A percentile compares a stretch with the other conserved stretches of the same genome.
Evolutionary conservation across 345 rosid species (phyloP).

Genomic region (Dipteronia sinensis): DNA sequence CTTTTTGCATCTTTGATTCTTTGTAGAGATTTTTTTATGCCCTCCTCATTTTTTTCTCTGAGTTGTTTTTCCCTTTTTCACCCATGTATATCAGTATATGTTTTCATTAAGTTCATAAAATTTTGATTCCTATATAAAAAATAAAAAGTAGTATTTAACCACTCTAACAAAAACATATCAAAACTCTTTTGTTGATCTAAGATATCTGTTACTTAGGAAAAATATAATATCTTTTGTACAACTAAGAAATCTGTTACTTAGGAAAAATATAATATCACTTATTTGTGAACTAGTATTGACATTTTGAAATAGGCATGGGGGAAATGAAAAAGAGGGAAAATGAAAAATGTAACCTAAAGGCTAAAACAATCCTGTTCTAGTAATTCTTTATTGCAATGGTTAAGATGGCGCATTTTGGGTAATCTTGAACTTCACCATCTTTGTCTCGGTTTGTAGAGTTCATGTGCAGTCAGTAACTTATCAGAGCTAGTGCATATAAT

Average conservation of each 20-base stretch:
- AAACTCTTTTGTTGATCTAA: neutral
- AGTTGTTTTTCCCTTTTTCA: too few relatives aligned
- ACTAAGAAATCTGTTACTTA: neutral
- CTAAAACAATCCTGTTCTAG: neutral
- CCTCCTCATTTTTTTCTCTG: too few relatives aligned
- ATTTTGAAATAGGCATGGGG: neutral
- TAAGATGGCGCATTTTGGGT: neutral
- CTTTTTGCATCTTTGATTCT: too few relatives aligned
- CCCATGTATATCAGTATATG: too few relatives aligned
- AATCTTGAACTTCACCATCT: neutral
- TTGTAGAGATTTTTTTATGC: too few relatives aligned
- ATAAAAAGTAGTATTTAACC: neutral
- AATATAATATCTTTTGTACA: neutral
- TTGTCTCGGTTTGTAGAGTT: too few relatives aligned
- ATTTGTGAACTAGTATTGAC: neutral
- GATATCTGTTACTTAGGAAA: neutral
- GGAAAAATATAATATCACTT: neutral
- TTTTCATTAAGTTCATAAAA: too few relatives aligned
- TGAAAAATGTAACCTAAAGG: neutral
- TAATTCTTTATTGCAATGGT: neutral
- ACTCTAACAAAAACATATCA: neutral
- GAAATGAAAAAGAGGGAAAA: neutral
- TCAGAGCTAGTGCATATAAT: neutral
- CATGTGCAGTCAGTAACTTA: neutral
- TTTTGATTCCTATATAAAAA: too few relatives aligned